phyloP scores from a whole-genome alignment of 2,329 filamentous ascomycete species.

The Alternaria novae-zelandiae region DNA sequence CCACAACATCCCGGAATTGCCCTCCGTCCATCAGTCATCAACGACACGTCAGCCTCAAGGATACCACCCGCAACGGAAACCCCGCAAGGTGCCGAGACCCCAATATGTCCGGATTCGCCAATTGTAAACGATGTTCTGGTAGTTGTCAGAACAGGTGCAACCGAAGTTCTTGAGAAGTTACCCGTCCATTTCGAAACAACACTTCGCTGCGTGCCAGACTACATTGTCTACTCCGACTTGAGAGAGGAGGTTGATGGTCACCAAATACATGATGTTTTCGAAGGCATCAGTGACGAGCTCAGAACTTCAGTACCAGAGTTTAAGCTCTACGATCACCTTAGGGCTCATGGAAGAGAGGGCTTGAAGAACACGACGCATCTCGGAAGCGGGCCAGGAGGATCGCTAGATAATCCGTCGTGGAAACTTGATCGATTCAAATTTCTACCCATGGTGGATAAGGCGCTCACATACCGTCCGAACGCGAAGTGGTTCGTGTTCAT shows the following conservation, averaged over 20 bases:
- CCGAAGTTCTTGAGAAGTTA: constrained; percentile 60
- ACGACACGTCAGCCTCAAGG: background rate
- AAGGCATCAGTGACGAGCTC: constrained; percentile 28
- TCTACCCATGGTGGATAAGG: constrained; percentile 39
- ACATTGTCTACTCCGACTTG: constrained; percentile 44
- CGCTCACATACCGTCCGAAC: constrained; percentile 44
- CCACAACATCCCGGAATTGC: background rate
- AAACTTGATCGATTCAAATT: constrained; percentile 45
- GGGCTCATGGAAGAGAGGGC: constrained; percentile 30
- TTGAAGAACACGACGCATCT: constrained; percentile 21
- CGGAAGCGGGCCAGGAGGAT: constrained; percentile 13
- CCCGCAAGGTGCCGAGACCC: background rate
- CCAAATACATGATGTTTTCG: constrained; percentile 39
- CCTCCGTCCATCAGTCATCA: background rate
- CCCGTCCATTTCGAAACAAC: constrained; percentile 50
- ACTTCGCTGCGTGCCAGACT: constrained; percentile 39
- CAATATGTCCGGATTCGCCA: background rate
- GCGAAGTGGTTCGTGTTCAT: constrained; percentile 65
- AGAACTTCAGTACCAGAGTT: constrained; percentile 37
- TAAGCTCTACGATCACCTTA: constrained; percentile 37
- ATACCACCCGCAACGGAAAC: background rate
- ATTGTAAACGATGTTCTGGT: constrained; percentile 55
- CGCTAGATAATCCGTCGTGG: constrained; percentile 24
- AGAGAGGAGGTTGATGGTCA: constrained; percentile 34
- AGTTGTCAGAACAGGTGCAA: constrained; percentile 62